These are phyloP conservation scores for Nemania sp. DNA, from an alignment of 2,329 filamentous ascomycete species.

Conservation along the genomic window DNA sequence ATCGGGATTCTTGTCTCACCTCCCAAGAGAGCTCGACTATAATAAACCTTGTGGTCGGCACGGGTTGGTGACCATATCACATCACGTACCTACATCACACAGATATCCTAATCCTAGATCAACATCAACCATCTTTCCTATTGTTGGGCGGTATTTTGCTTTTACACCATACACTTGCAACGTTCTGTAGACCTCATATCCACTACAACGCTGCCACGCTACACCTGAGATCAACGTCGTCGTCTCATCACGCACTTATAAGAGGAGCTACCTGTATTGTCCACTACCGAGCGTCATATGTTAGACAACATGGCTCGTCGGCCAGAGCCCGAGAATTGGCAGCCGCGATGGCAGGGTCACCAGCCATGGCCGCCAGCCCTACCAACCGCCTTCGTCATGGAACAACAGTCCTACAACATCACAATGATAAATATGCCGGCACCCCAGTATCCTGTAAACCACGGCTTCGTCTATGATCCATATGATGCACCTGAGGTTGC, in stretches of 20 bases:
- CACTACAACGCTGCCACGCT: constrained; percentile 18
- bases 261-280: constrained; percentile 22
- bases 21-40: constrained; percentile 40
- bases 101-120: constrained; percentile 6
- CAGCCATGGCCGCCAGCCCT: constrained; percentile 60
- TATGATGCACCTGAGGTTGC: constrained; percentile 26
- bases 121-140: constrained; percentile 33
- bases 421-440: constrained; percentile 56
- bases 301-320: constrained; percentile 32
- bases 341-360: constrained; percentile 53
- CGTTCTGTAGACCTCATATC: constrained; percentile 16
- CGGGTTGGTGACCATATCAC: constrained; percentile 21
- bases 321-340: constrained; percentile 58
- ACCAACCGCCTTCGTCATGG: constrained; percentile 61
- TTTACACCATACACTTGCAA: constrained; percentile 31
- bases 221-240: constrained; percentile 2
- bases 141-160: constrained; percentile 40
- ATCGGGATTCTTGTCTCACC: constrained; percentile 33
- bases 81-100: not conserved
- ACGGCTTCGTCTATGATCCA: constrained; percentile 34
- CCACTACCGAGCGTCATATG: constrained; percentile 3
- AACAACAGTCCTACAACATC: constrained; percentile 58
- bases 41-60: constrained; percentile 37
- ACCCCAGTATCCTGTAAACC: constrained; percentile 34
- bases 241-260: constrained; percentile 16